Base-by-base conservation (phyloP, 768 basidiomycete genomes). In the Collybia sordida region DNA sequence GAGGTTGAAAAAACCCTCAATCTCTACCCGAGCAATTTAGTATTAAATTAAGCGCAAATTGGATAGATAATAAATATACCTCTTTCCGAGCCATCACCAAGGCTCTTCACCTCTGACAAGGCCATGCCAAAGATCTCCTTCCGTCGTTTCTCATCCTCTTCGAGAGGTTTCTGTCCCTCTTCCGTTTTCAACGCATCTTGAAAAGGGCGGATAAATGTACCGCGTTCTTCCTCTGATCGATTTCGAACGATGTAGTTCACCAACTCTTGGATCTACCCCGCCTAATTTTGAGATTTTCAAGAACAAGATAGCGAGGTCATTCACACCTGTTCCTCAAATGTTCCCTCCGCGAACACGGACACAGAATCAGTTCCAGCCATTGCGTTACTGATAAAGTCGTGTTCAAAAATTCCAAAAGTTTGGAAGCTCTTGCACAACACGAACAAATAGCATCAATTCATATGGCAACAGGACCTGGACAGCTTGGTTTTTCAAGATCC, bases 1-100 rank as follows among this genome's bases (percentile, higher is more conserved):
- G 27, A 93, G 76, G 66, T 92, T 92, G 76, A 91, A 93, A 67
- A 92, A 93, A 17, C 91, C 91, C 70, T 93, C 90, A 54, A 84
- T 83, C 70, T 93, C 87, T 89, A 63, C 19, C 18, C 25, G 24
- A 14, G 42, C 19, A 28, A 19, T 39, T 47, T 14, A 53, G 37
- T 39, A 54, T 18, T 11, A 44, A 22, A n/a, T 24, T 40, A 45
- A 46, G 37, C 41, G 35, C 2, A 46, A 36, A 14, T 42, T 15
- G 21, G 45, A 47, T 22, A 35, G 7, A 35, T 18, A 48, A 24
- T 22, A 42, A 39, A 64, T 79, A 41, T 58, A 87, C 91, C 91
- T 73, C 81, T 82, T 55, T 92, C 90, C 15, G 78, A 72, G 34
- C 91, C 90, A 28, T 89, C 87, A 24, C 92, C 90, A 15, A 92